Evolutionary conservation across 331 rosid species (phyloP).

Genomic region (Pyrus hybrid): DNA sequence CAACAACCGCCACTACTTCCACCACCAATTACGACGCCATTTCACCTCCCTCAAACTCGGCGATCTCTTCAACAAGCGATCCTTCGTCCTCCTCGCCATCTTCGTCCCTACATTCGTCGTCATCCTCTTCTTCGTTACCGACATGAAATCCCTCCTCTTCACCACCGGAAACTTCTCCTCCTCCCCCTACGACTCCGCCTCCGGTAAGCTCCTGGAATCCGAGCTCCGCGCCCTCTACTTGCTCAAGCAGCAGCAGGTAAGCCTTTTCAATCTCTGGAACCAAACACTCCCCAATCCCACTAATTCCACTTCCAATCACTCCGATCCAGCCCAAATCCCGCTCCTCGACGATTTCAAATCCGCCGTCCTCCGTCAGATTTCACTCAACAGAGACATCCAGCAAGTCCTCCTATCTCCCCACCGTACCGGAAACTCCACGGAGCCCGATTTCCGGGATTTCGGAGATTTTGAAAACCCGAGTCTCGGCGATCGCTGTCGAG

Average conservation of each 20-base stretch:
- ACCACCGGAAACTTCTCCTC: constrained; percentile 18
- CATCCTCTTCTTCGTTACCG: constrained; percentile 37
- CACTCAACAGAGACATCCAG: constrained; percentile 64
- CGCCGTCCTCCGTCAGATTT: constrained; percentile 47
- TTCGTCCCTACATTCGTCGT: constrained; percentile 11
- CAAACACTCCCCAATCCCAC: constrained; percentile 13
- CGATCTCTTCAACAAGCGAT: constrained; percentile 32
- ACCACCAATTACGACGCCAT: constrained; percentile 25
- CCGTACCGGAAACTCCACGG: constrained; percentile 28
- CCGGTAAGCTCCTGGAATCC: constrained; percentile 58
- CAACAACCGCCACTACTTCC: constrained; percentile 12
- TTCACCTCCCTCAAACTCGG: constrained; percentile 16
- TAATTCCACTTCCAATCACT: constrained; percentile 4
- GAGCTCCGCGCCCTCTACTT: constrained; percentile 73
- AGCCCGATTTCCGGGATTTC: constrained; percentile 22
- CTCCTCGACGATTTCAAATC: constrained; percentile 43
- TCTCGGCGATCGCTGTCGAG: constrained; percentile 48
- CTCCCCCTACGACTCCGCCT: constrained; percentile 24
- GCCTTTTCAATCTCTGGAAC: constrained; percentile 59
- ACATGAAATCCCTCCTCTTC: constrained; percentile 38
- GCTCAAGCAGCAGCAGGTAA: constrained; percentile 53
- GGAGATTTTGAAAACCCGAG: constrained; percentile 6
- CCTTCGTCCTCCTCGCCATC: constrained; percentile 23
- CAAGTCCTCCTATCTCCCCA: constrained; percentile 59
- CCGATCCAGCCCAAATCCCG: constrained; percentile 11